Evolutionary conservation across 2,329 filamentous ascomycete species (phyloP), one percentile per base, ranked within the genome.

Genomic region (Mariannaea elegans): DNA sequence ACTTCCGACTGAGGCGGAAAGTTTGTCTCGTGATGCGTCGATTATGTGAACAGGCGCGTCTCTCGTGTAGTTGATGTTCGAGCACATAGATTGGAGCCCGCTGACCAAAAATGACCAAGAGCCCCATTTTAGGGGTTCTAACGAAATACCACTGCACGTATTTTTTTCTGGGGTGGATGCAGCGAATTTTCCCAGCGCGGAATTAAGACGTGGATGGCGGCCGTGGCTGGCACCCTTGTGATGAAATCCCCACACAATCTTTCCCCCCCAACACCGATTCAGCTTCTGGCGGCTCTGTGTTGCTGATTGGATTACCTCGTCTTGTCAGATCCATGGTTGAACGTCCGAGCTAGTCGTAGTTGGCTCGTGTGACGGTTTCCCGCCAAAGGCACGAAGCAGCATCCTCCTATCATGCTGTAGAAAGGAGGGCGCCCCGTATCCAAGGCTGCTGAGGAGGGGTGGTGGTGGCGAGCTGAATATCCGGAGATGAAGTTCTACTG

Each of bases 261-360:
- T 39, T 4, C 5, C 21, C 39, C 32, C 21, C 61, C 59, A 45
- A 54, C 54, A 42, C 62, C 51, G 52, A 46, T 48, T 57, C 61
- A 67, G 65, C 64, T 67, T 49, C 56, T 62, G 54, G 51, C 52
- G 50, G 51, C 10, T 34, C 44, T 60, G 45, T 46, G 44, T 34
- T 55, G 41, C 59, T 62, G 59, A 63, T 61, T 52, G 59, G 48
- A 32, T 45, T 32, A 18, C 10, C 8, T 24, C 45, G 41, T 24
- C 36, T 55, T 48, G 34, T 32, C 51, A 39, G 18, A 56, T 49
- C 50, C 36, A 45, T 56, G 51, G 41, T 29, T 41, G 46, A 29
- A 65, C 31, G 21, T 19, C 39, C 21, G 31, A 39, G 32, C 27
- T 34, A 53, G 50, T 50, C 34, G 53, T n/a, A 27, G 24, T 27